Evolutionary conservation across 768 basidiomycete genomes (phyloP), one percentile per base, ranked within the genome.

Genomic region (Galerina marginata): DNA sequence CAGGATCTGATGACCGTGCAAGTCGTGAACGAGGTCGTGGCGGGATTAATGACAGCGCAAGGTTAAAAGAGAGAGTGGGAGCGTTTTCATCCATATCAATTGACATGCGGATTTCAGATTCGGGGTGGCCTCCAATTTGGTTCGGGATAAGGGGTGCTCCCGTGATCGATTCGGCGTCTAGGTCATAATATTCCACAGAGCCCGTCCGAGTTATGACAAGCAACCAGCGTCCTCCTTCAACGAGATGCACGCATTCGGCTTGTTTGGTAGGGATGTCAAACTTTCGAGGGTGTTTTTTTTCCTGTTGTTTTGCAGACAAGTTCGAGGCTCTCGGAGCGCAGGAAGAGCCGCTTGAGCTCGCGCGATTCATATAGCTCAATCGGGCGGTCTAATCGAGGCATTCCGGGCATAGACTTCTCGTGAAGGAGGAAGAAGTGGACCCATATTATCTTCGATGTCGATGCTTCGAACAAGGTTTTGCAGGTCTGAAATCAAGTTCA

Each of bases 151-250:
- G 29, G 20, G 29, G 29, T 33, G 7, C 7, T 33, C 29, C 29
- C 0, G 29, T 33, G 29, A 33, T 33, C 29, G 25, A 43, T 2
- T 54, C 53, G 5, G 53, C 45, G 2, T 63, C 56, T 6, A 63
- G 56, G 38, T 63, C 61, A 37, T 54, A 49, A 16, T 59, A 59
- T 15, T 38, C 29, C 9, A 63, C 20, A 14, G 36, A 44, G 0
- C 57, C 57, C 10, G 9, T 36, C 10, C 15, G 2, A 4, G 46
- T 43, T 14, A 39, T 46, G 15, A 55, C 39, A 9, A 63, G 53
- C n/a, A 63, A 25, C 61, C 61, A 63, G 36, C 61, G 57, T 14
- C 61, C 61, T 10, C 61, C 61, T 37, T 37, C 37, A 3, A 58
- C 40, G 16, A 63, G 56, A 42, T 55, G 45, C 5, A 57, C 37